A percentile compares a stretch with the other conserved stretches of the same genome.
Conservation (phyloP, 345 rosid species). For the Streptanthus diversifolius region DNA sequence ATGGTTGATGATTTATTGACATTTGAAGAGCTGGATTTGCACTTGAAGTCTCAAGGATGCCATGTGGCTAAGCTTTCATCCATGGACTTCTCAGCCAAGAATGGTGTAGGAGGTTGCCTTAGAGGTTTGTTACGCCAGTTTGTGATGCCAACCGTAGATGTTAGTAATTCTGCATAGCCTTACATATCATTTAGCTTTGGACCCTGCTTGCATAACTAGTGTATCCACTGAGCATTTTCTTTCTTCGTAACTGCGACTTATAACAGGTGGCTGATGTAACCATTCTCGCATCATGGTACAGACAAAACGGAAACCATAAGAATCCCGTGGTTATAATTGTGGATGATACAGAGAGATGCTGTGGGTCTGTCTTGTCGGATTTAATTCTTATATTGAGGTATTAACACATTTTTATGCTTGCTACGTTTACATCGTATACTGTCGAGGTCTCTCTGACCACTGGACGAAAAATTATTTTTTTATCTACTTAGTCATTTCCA, state of each 20-base stretch:
- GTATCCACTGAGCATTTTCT: conserved; percentile 10
- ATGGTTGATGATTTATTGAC: conserved; percentile 87
- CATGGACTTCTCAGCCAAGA: conserved; percentile 60
- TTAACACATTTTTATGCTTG: conserved; percentile 4
- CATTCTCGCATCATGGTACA: conserved; percentile 79
- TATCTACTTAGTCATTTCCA: neutral
- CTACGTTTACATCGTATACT: neutral
- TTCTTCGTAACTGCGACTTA: conserved; percentile 24
- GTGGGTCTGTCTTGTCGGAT: conserved; percentile 72
- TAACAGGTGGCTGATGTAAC: conserved; percentile 72
- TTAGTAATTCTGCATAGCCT: conserved; percentile 38
- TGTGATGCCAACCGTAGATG: conserved; percentile 62
- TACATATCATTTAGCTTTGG: neutral
- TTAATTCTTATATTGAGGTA: conserved; percentile 79
- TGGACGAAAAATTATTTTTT: neutral
- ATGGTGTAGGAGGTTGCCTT: conserved; percentile 76
- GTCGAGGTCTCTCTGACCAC: neutral
- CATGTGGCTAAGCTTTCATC: conserved; percentile 94
- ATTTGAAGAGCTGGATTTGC: conserved; percentile 64
- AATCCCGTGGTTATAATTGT: conserved; percentile 64
- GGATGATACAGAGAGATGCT: conserved; percentile 79
- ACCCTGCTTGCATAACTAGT: neutral
- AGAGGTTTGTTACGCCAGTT: conserved; percentile 79
- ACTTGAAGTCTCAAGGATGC: conserved; percentile 71
- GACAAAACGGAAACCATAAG: conserved; percentile 43